Conservation (phyloP, 1,139 yeast species). For the Spencermartinsiella ligniputridi region DNA sequence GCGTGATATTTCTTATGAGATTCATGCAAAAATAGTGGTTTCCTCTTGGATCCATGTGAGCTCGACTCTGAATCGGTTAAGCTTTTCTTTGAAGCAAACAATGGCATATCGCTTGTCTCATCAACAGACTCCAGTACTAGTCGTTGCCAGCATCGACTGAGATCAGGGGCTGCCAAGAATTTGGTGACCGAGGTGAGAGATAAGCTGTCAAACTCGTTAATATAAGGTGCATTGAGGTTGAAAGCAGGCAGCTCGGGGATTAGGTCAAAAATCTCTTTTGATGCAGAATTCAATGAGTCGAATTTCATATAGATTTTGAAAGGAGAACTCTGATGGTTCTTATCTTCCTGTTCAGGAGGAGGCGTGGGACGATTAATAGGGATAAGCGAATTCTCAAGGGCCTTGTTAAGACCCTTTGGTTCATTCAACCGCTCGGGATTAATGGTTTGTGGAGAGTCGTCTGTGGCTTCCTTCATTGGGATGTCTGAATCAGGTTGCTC, state of each 20-base stretch:
- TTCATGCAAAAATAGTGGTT: conserved; percentile 17
- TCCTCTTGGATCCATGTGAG: neutral
- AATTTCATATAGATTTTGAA: conserved; percentile 55
- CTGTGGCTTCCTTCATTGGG: neutral
- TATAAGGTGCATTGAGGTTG: conserved; percentile 25
- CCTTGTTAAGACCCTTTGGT: neutral
- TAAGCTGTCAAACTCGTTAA: conserved; percentile 30
- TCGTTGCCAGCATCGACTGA: conserved; percentile 31
- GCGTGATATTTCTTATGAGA: conserved; percentile 22
- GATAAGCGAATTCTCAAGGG: conserved; percentile 11
- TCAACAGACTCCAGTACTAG: conserved; percentile 26
- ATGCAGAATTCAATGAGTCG: conserved; percentile 46
- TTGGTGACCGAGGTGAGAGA: conserved; percentile 32
- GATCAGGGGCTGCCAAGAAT: conserved; percentile 31
- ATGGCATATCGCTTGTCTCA: neutral
- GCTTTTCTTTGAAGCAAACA: conserved; percentile 2
- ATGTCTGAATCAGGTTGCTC: neutral
- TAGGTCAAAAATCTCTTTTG: conserved; percentile 26
- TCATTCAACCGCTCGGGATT: neutral
- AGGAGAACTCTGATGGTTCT: conserved; percentile 32
- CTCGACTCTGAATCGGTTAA: conserved; percentile 3
- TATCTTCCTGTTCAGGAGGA: neutral
- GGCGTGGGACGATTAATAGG: conserved; percentile 13
- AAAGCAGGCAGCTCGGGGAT: conserved; percentile 25
- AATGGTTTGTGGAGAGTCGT: neutral